Conservation (phyloP, 768 basidiomycete species). For the Leucocoprinus leucothites region DNA sequence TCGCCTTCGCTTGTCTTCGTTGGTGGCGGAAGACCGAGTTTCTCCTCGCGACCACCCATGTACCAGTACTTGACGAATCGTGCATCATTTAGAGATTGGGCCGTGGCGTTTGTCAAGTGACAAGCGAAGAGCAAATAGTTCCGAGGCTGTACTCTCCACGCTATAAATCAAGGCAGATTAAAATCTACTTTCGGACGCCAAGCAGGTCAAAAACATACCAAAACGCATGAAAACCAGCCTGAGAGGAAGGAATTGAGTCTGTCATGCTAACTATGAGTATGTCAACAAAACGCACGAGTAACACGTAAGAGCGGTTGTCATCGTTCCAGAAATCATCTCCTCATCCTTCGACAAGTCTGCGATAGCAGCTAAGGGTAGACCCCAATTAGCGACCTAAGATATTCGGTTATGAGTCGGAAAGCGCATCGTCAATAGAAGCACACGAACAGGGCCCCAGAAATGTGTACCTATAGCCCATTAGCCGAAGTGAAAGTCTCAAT, state of each 20-base stretch:
- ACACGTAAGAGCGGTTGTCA: constrained; percentile 85
- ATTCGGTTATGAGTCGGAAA: constrained; percentile 15
- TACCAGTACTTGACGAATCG: constrained; percentile 93
- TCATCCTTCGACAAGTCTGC: constrained; percentile 92
- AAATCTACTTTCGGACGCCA: neutral
- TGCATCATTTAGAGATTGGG: constrained; percentile 78
- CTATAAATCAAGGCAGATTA: constrained; percentile 33
- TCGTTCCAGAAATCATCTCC: constrained; percentile 93
- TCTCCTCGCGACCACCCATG: constrained; percentile 80
- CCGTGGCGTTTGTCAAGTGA: constrained; percentile 87
- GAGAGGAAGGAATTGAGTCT: constrained; percentile 10
- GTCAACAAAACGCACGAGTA: constrained; percentile 77
- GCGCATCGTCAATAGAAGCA: constrained; percentile 7
- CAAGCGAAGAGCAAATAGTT: constrained; percentile 96
- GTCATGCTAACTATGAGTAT: neutral
- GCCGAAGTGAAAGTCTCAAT: neutral
- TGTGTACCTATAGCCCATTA: constrained; percentile 73
- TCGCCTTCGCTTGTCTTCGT: constrained; percentile 30
- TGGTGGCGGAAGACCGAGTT: constrained; percentile 36
- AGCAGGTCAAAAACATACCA: constrained; percentile 44
- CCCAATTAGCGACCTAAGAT: constrained; percentile 93
- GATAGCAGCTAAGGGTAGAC: constrained; percentile 91
- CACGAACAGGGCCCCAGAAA: constrained; percentile 95
- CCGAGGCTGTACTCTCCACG: constrained; percentile 93
- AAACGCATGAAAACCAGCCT: constrained; percentile 93